phyloP scores from a whole-genome alignment of 768 basidiomycete genomes.

The Lentinula sp. region DNA sequence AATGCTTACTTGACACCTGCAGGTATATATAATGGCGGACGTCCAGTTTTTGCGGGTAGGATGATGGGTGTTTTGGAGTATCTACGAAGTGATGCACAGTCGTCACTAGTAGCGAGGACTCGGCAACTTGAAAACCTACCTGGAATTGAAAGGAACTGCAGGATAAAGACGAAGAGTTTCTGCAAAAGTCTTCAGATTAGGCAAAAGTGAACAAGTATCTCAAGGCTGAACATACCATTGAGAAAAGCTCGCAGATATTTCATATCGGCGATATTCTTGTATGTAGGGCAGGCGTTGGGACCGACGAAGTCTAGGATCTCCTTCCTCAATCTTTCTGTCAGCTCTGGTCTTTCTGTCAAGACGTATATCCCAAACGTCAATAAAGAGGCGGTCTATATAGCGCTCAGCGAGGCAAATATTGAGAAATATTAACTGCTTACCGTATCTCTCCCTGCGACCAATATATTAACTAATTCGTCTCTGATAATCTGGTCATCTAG shows the following conservation, averaged over 20 bases:
- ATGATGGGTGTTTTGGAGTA: conserved; percentile 12
- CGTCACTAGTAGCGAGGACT: not conserved
- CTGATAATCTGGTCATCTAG: conserved; percentile 33
- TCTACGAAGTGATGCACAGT: conserved; percentile 7
- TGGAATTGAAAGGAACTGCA: conserved; percentile 29
- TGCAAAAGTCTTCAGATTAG: conserved; percentile 10
- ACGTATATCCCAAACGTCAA: conserved; percentile 51
- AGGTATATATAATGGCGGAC: conserved; percentile 21
- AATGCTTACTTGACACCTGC: conserved; percentile 19
- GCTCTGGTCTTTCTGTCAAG: conserved; percentile 44
- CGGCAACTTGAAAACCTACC: not conserved
- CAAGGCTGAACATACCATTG: conserved; percentile 31
- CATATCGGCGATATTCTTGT: conserved; percentile 51
- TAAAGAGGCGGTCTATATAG: conserved; percentile 35
- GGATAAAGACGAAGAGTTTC: conserved; percentile 51
- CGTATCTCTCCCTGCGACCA: conserved; percentile 42
- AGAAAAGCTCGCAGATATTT: conserved; percentile 53
- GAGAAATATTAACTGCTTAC: conserved; percentile 8
- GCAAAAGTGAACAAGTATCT: not conserved
- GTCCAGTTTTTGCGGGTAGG: conserved; percentile 13
- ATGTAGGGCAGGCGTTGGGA: conserved; percentile 35
- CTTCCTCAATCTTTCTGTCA: conserved; percentile 37
- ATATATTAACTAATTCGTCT: conserved; percentile 40
- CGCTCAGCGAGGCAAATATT: too few species aligned
- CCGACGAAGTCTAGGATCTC: conserved; percentile 48